Conservation (phyloP, 2,329 filamentous ascomycete species). For the Penicillium olsonii region DNA sequence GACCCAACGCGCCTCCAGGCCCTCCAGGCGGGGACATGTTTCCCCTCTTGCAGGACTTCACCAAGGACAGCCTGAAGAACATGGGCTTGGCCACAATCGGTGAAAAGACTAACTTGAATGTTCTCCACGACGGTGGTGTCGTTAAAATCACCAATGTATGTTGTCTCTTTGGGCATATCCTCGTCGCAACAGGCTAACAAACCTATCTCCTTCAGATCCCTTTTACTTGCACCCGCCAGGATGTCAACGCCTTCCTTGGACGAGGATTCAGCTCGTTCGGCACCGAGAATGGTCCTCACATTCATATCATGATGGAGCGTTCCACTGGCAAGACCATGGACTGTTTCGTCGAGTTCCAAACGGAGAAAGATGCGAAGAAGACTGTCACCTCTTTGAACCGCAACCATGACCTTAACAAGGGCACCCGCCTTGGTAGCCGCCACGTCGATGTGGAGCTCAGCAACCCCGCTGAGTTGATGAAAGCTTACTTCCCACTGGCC, state of each 20-base stretch:
- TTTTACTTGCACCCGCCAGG: slow-evolving; percentile 51
- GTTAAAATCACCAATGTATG: slow-evolving; percentile 6
- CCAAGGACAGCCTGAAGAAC: too few species aligned
- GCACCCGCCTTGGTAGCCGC: slow-evolving; percentile 51
- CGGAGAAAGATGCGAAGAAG: slow-evolving; percentile 39
- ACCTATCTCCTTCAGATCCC: slow-evolving; percentile 43
- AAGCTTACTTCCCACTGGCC: slow-evolving; percentile 53
- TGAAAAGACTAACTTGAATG: too few species aligned
- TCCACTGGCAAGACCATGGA: slow-evolving; percentile 60
- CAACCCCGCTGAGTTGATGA: slow-evolving; percentile 52
- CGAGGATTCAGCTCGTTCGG: slow-evolving; percentile 43
- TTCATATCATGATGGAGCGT: slow-evolving; percentile 62
- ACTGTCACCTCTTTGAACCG: slow-evolving; percentile 41
- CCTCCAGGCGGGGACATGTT: too few species aligned
- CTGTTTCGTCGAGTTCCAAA: slow-evolving; percentile 52
- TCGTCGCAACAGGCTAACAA: not conserved
- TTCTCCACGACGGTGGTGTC: too few species aligned
- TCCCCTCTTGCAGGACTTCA: too few species aligned
- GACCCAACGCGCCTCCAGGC: too few species aligned
- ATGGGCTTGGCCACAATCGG: too few species aligned
- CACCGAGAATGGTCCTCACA: slow-evolving; percentile 42
- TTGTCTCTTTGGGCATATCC: not conserved
- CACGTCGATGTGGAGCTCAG: slow-evolving; percentile 50
- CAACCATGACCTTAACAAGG: slow-evolving; percentile 35
- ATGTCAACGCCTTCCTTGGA: slow-evolving; percentile 51